phyloP scores from a whole-genome alignment of 2,329 filamentous ascomycete genomes.

The Aquanectria penicillioides region DNA sequence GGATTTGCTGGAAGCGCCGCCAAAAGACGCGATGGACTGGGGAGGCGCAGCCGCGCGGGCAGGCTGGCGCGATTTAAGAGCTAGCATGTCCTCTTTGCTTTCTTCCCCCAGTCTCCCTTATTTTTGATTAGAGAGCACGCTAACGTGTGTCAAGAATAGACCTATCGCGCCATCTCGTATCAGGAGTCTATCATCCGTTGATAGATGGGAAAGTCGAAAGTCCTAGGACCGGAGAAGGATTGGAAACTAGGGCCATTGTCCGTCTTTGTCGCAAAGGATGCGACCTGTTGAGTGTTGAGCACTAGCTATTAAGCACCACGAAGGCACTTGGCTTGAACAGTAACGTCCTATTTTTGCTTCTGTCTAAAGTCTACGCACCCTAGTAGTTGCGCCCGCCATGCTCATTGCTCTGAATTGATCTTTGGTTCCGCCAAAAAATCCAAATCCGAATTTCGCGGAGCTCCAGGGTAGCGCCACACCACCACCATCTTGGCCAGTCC shows the following conservation, averaged over 20 bases:
- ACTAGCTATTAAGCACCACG: too few species aligned
- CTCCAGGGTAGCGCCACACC: not conserved
- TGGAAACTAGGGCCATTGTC: too few species aligned
- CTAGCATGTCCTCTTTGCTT: too few species aligned
- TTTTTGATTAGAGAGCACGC: not conserved
- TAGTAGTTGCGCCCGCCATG: too few species aligned
- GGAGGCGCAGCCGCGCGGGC: slow-evolving; percentile 6
- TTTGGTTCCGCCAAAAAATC: not conserved
- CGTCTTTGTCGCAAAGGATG: too few species aligned
- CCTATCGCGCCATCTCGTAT: not conserved
- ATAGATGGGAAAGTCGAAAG: not conserved
- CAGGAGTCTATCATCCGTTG: not conserved
- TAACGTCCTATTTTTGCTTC: too few species aligned
- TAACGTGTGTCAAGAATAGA: not conserved
- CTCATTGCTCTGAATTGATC: not conserved
- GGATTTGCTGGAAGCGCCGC: slow-evolving; percentile 7
- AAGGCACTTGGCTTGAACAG: too few species aligned
- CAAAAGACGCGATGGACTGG: not conserved
- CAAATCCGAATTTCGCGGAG: not conserved
- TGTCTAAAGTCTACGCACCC: too few species aligned
- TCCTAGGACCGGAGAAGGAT: not conserved
- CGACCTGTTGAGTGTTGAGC: too few species aligned
- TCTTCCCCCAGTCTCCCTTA: too few species aligned
- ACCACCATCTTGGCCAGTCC: not conserved
- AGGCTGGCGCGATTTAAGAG: not conserved